A percentile compares a stretch with the other conserved stretches of the same genome.
Conservation (phyloP, 768 basidiomycete species). For the Hirschioporus abietinus region DNA sequence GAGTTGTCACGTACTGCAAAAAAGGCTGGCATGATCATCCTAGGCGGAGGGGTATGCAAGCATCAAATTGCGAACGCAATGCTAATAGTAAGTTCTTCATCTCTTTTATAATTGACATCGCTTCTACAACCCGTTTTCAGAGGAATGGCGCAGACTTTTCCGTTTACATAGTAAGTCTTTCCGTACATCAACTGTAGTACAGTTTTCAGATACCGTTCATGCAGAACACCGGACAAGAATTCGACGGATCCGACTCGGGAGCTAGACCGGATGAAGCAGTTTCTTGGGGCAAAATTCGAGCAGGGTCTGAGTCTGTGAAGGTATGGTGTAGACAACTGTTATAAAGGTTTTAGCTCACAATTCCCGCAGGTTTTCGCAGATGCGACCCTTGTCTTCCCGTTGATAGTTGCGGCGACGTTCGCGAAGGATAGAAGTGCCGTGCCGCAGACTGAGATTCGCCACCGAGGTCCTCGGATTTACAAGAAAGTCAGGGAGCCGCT, state of each 20-base stretch:
- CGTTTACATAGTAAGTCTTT: constrained; percentile 78
- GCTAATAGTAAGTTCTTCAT: constrained; percentile 69
- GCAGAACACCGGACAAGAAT: constrained; percentile 98
- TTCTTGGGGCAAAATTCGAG: constrained; percentile 97
- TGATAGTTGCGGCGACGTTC: constrained; percentile 94
- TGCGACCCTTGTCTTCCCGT: constrained; percentile 92
- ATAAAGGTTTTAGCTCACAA: constrained; percentile 7
- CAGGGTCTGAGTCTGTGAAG: constrained; percentile 78
- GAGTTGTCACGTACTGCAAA: constrained; percentile 81
- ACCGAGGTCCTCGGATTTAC: too few species aligned
- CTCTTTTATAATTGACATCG: constrained; percentile 3
- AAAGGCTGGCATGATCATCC: constrained; percentile 97
- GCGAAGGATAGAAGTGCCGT: constrained; percentile 36
- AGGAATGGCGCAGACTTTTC: constrained; percentile 97
- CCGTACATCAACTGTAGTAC: neutral
- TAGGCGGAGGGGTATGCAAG: constrained; percentile 98
- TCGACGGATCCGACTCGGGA: constrained; percentile 97
- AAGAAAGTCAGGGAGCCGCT: too few species aligned
- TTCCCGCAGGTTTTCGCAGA: constrained; percentile 74
- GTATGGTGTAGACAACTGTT: constrained; percentile 29
- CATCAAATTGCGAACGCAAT: constrained; percentile 99
- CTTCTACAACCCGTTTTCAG: constrained; percentile 36
- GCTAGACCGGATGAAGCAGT: constrained; percentile 97
- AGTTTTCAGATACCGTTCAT: constrained; percentile 2
- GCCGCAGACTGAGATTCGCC: too few species aligned